These are phyloP conservation scores for Casuarina cunninghamiana DNA, from an alignment of 306 rosid species.

Conservation along the genomic window DNA sequence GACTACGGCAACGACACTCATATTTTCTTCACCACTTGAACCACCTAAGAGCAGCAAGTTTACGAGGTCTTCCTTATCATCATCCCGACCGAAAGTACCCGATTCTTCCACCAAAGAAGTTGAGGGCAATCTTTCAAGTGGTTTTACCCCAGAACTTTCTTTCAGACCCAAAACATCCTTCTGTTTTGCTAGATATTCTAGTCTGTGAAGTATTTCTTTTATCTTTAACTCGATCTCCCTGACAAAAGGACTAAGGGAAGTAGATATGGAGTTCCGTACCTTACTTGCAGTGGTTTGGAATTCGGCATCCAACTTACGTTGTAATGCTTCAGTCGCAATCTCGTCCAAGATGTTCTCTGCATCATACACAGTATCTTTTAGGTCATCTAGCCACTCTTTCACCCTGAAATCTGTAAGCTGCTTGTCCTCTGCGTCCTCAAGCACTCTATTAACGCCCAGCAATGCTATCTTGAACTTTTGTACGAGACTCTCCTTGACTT, in stretches of 20 bases:
- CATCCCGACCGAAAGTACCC: conserved; percentile 12
- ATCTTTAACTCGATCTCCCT: no score
- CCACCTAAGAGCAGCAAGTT: not conserved
- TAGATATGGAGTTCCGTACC: no score
- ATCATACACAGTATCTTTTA: not conserved
- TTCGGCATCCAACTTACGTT: not conserved
- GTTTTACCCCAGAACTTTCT: not conserved
- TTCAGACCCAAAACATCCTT: not conserved
- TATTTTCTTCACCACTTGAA: not conserved
- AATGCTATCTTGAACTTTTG: not conserved
- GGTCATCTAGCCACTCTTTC: not conserved
- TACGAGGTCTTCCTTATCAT: not conserved
- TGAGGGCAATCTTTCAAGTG: no score
- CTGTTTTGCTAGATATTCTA: not conserved
- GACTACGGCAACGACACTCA: no score
- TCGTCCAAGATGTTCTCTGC: conserved; percentile 12
- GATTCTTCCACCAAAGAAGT: no score
- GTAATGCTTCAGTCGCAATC: not conserved
- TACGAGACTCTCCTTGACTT: not conserved
- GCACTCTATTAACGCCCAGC: not conserved
- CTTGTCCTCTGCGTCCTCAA: conserved; percentile 9
- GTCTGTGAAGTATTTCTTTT: not conserved
- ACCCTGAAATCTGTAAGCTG: not conserved
- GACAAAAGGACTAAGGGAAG: no score
- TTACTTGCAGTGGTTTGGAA: not conserved